These are phyloP conservation scores for Daldinia bambusicola DNA, from an alignment of 495 filamentous ascomycete species.

Conservation along the genomic window DNA sequence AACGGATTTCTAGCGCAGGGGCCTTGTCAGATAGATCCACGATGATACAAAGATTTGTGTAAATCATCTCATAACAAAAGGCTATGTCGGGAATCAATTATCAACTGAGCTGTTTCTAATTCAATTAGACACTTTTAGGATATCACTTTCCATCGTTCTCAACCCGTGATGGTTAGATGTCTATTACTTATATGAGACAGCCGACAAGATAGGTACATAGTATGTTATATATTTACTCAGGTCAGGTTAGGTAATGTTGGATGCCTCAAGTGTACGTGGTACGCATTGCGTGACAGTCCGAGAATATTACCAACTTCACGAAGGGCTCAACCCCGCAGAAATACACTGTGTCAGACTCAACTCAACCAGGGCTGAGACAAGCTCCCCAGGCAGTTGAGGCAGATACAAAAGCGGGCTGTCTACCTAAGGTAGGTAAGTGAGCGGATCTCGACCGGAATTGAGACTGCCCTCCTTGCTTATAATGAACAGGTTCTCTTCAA, in stretches of 20 bases:
- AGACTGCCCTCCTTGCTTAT: neutral
- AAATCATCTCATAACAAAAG: neutral
- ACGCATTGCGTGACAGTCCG: conserved; percentile 33
- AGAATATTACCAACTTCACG: conserved; percentile 30
- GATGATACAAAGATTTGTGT: neutral
- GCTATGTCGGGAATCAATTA: neutral
- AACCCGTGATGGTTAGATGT: too few relatives aligned
- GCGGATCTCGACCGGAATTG: conserved; percentile 10
- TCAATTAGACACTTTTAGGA: neutral
- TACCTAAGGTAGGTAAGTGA: conserved; percentile 5
- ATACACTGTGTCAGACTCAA: conserved; percentile 35
- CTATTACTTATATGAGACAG: neutral
- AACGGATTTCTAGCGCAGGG: neutral
- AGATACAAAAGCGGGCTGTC: conserved; percentile 7
- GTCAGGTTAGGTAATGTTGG: neutral
- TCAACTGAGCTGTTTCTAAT: neutral
- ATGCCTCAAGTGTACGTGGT: conserved; percentile 19
- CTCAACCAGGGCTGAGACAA: conserved; percentile 28
- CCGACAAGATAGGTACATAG: too few relatives aligned
- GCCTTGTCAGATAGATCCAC: neutral
- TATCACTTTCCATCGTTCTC: neutral
- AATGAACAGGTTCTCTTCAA: neutral
- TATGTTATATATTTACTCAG: neutral
- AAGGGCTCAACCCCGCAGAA: conserved; percentile 26
- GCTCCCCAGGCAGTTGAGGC: conserved; percentile 1